Evolutionary conservation across 2,329 filamentous ascomycete genomes (phyloP).

Genomic region (Rutstroemia sp.): DNA sequence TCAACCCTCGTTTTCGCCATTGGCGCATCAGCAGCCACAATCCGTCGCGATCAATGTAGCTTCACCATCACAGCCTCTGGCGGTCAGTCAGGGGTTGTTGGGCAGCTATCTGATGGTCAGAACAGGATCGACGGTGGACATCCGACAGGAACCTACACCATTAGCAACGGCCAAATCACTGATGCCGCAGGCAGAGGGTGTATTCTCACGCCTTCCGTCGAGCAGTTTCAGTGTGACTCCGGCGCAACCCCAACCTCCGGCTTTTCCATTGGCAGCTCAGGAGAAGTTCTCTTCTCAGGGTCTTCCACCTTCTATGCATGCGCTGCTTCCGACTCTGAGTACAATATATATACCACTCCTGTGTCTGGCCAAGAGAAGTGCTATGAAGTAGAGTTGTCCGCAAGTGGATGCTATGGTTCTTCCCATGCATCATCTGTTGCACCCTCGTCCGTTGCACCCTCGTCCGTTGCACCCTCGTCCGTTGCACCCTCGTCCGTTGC

Average conservation of each 20-base stretch:
- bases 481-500: too few species aligned
- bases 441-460: background rate
- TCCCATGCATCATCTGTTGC: background rate
- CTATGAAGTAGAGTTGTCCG: slow-evolving; percentile 39
- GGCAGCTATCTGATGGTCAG: slow-evolving; percentile 56
- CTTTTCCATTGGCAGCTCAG: slow-evolving; percentile 44
- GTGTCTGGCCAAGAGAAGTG: slow-evolving; percentile 39
- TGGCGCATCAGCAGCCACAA: background rate
- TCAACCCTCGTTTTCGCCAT: background rate
- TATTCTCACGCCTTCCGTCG: slow-evolving; percentile 31
- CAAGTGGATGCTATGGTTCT: slow-evolving; percentile 32
- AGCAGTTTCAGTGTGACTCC: slow-evolving; percentile 37
- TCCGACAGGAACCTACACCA: slow-evolving; percentile 42
- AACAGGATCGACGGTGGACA: slow-evolving; percentile 47
- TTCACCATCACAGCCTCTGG: slow-evolving; percentile 46
- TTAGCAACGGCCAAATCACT: slow-evolving; percentile 46
- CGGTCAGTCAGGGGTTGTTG: slow-evolving; percentile 44
- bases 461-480: too few species aligned
- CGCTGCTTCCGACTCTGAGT: slow-evolving; percentile 44
- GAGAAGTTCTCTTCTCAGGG: slow-evolving; percentile 34
- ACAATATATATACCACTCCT: slow-evolving; percentile 45
- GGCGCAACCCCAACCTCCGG: slow-evolving; percentile 44
- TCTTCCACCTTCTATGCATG: slow-evolving; percentile 49
- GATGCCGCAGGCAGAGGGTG: slow-evolving; percentile 52
- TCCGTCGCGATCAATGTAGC: slow-evolving; percentile 33